Evolutionary conservation across 2,329 filamentous ascomycete species (phyloP).

Genomic region (Sporothrix inflata): DNA sequence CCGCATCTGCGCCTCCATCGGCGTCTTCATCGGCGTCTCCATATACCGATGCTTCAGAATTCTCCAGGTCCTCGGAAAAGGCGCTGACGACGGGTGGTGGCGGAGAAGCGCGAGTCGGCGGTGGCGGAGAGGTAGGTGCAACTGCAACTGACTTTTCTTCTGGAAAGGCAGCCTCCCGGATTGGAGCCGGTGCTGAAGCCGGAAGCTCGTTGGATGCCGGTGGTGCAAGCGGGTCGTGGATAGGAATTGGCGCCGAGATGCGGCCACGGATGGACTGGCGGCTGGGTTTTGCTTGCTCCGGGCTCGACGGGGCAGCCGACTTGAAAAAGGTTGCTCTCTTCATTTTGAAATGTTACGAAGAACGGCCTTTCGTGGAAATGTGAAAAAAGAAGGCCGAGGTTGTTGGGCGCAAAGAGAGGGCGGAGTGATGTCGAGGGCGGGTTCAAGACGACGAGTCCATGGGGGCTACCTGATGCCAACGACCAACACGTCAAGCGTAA

Average conservation of each 20-base stretch:
- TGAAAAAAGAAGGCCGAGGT: background rate
- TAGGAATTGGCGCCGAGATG: conserved; percentile 65
- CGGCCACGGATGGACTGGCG: conserved; percentile 59
- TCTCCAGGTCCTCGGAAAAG: conserved; percentile 13
- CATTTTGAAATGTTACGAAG: conserved; percentile 7
- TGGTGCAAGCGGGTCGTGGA: conserved; percentile 46
- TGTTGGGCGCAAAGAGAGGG: no score
- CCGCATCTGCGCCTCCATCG: background rate
- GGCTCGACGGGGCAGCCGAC: conserved; percentile 42
- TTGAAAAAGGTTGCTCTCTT: conserved; percentile 48
- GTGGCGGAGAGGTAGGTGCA: background rate
- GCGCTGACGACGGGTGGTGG: background rate
- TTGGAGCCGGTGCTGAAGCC: background rate
- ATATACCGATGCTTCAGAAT: background rate
- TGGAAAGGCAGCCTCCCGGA: background rate
- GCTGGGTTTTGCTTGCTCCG: conserved; percentile 44
- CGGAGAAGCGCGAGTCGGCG: background rate
- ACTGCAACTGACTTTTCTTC: background rate
- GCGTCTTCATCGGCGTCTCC: background rate
- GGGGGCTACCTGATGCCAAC: background rate
- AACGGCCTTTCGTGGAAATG: background rate
- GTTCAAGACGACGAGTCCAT: conserved; percentile 14
- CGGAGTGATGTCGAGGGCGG: no score
- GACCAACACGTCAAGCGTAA: background rate
- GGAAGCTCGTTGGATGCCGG: background rate